Conservation (phyloP, 345 rosid species). For the Heritiera littoralis region DNA sequence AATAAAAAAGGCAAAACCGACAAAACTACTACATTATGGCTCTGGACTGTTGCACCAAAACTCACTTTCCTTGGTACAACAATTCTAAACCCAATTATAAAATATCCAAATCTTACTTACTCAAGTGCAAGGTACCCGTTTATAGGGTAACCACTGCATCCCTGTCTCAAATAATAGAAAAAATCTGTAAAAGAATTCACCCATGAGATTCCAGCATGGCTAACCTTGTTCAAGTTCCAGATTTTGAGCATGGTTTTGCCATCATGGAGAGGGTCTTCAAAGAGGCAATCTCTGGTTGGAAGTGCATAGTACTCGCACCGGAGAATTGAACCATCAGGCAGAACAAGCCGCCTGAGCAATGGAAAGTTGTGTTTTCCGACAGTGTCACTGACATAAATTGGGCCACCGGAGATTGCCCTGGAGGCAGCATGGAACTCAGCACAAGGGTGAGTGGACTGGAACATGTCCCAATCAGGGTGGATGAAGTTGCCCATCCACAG, state of each 20-base stretch:
- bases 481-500: slow-evolving; percentile 99
- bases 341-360: slow-evolving; percentile 63
- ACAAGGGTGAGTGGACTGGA: slow-evolving; percentile 95
- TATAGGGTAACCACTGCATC: no score
- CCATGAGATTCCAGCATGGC: background rate
- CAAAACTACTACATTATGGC: no score
- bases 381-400: slow-evolving; percentile 76
- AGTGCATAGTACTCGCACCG: slow-evolving; percentile 88
- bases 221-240: slow-evolving; percentile 96
- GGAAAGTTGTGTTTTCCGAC: slow-evolving; percentile 84
- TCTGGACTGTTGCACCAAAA: no score
- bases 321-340: slow-evolving; percentile 80
- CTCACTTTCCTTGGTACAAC: no score
- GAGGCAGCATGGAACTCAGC: slow-evolving; percentile 98
- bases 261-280: slow-evolving; percentile 92
- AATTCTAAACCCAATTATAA: no score
- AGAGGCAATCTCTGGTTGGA: slow-evolving; percentile 87
- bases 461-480: slow-evolving; percentile 99
- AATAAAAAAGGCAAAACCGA: no score
- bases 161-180: background rate
- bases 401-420: slow-evolving; percentile 93
- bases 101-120: no score
- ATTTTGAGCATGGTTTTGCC: slow-evolving; percentile 99
- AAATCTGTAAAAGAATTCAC: background rate
- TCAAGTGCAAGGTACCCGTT: no score